Percentiles rank a stretch among this genome's conserved stretches.
These are phyloP conservation scores for Aureobasidium sp. DNA, from an alignment of 2,329 filamentous ascomycete species.

Conservation along the genomic window DNA sequence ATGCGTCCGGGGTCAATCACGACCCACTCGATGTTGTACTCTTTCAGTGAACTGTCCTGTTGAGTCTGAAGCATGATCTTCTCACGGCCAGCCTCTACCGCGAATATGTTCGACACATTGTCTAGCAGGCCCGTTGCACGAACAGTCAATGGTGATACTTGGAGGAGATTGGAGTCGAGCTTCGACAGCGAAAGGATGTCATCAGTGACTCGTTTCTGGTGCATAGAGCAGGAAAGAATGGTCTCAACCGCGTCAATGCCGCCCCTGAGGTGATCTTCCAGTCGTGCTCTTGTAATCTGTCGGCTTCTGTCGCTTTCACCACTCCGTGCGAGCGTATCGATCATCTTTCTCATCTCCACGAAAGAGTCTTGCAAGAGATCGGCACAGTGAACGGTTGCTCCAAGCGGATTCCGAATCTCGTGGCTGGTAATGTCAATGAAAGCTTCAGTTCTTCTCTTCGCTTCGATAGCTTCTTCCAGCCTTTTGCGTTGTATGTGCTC, in stretches of 20 bases:
- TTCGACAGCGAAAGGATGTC: slow-evolving; percentile 38
- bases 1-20: slow-evolving; percentile 23
- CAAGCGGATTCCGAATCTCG: slow-evolving; percentile 17
- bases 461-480: slow-evolving; percentile 18
- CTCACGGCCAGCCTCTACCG: slow-evolving; percentile 28
- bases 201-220: slow-evolving; percentile 37
- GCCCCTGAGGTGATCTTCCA: not conserved
- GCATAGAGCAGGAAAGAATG: slow-evolving; percentile 37
- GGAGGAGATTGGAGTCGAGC: slow-evolving; percentile 24
- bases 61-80: slow-evolving; percentile 39
- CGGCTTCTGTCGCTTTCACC: too few relatives aligned
- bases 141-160: slow-evolving; percentile 33
- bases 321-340: slow-evolving; percentile 10
- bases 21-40: slow-evolving; percentile 21
- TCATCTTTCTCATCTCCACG: slow-evolving; percentile 9
- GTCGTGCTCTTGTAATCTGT: not conserved
- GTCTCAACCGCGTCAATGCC: slow-evolving; percentile 26
- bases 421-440: slow-evolving; percentile 28
- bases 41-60: slow-evolving; percentile 24
- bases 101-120: slow-evolving; percentile 26
- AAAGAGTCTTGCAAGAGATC: slow-evolving; percentile 10
- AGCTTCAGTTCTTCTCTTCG: slow-evolving; percentile 8
- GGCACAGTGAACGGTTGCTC: slow-evolving; percentile 14
- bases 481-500: slow-evolving; percentile 13
- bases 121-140: slow-evolving; percentile 27